Conservation (phyloP, 345 rosid species). For the Eucalyptus leucophloia region DNA sequence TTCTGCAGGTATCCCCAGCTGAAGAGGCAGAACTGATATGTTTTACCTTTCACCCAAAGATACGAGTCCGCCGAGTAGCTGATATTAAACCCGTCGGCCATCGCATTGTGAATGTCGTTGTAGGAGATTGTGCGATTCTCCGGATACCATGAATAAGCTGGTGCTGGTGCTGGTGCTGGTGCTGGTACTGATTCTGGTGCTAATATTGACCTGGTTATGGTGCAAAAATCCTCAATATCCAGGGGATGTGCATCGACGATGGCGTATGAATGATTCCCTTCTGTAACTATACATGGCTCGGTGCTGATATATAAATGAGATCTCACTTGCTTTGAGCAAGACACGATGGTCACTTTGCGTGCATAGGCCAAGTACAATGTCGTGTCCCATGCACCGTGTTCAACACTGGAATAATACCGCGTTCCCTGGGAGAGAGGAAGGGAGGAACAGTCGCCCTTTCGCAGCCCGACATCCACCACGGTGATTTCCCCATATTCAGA, state of each 20-base stretch:
- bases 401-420: rapidly evolving
- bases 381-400: rapidly evolving
- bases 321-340: background rate
- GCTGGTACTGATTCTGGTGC: no score
- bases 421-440: background rate
- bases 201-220: background rate
- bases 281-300: background rate
- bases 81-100: background rate
- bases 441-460: background rate
- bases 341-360: rapidly evolving
- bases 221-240: background rate
- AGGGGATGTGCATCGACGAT: rapidly evolving
- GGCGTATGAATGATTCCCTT: background rate
- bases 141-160: no score
- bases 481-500: no score
- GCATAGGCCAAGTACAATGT: rapidly evolving
- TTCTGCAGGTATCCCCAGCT: background rate
- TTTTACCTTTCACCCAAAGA: no score
- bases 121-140: background rate
- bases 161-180: no score
- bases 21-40: background rate
- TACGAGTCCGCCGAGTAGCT: rapidly evolving
- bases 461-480: background rate
- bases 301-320: background rate
- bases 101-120: background rate